Evolutionary conservation across 352 stramenopile species (phyloP), one percentile per base, ranked within the genome.

Genomic region (Pythium rhizo-oryzae): DNA sequence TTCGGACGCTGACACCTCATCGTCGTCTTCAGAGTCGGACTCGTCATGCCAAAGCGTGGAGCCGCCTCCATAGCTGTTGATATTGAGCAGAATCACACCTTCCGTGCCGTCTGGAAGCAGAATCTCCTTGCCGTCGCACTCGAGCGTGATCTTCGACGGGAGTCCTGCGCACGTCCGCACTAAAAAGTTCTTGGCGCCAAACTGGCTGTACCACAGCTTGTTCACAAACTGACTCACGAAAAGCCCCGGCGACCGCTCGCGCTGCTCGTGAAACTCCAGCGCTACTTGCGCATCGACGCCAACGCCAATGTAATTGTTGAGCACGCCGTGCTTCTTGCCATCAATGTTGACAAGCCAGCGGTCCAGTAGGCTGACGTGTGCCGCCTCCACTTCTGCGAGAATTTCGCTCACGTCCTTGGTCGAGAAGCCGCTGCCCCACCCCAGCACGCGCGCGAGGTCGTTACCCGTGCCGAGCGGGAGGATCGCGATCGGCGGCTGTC

Each of bases 391-490:
- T 55, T 94, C 82, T 1, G 70, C 71, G 13, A 94, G 70, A 21
- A 91, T 75, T 43, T 91, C 79, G 67, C 84, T 92, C 21, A 94
- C 72, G 30, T 86, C 78, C 12, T 78, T 79, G 57, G 81, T 76
- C 39, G 84, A 90, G 62, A 97, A 98, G 8, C 96, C 96, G 55
- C 93, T 94, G n/a, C 96, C 96, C 95, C 96, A 99, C 9, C 97
- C 92, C 16, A 98, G 74, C 11, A 97, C 82, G 21, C 92, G 83
- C 21, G 95, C 94, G 33, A 99, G 70, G 67, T 99, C 97, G 69
- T 99, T 99, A 33, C 97, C 97, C 16, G 97, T 99, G 21, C 96
- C 96, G 12, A 99, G 75, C 6, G 97, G 97, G 24, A 99, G 75
- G 63, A 99, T 92, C 23, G 93, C 97, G 51, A 99, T 97, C 0